These are phyloP conservation scores for Skeletonema menzelii DNA, from an alignment of 108 stramenopile species.

Conservation along the genomic window DNA sequence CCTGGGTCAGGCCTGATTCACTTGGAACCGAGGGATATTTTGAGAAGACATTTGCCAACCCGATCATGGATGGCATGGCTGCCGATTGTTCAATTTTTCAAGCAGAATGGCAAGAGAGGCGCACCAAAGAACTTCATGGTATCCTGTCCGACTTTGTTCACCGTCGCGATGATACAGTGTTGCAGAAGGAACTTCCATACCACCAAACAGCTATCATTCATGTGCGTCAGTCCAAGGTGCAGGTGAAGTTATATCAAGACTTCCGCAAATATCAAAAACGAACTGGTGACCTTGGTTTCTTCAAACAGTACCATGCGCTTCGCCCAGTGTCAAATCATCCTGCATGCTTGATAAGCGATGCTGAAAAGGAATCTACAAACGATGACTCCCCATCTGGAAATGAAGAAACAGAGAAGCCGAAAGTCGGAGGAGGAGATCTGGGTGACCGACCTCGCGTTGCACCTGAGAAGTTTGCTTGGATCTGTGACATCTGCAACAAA, in stretches of 20 bases:
- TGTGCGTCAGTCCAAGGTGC: slow-evolving; percentile 63
- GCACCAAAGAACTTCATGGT: slow-evolving; percentile 33
- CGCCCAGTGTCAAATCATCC: slow-evolving; percentile 74
- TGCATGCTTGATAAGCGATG: slow-evolving; percentile 22
- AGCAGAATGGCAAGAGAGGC: slow-evolving; percentile 29
- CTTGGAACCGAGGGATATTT: slow-evolving; percentile 54
- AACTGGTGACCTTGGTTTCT: slow-evolving; percentile 46
- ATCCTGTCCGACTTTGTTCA: slow-evolving; percentile 57
- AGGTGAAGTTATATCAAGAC: slow-evolving; percentile 54
- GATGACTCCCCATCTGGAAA: neutral
- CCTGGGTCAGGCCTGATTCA: slow-evolving; percentile 58
- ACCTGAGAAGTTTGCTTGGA: slow-evolving; percentile 40
- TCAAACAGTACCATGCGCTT: slow-evolving; percentile 49
- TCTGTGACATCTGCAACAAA: slow-evolving; percentile 34
- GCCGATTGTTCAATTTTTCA: slow-evolving; percentile 37
- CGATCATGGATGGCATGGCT: slow-evolving; percentile 62
- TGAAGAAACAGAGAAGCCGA: neutral
- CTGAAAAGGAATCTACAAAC: slow-evolving; percentile 1
- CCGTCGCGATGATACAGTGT: slow-evolving; percentile 52
- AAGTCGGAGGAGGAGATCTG: neutral
- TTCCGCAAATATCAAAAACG: slow-evolving; percentile 38
- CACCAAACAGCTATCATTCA: slow-evolving; percentile 66
- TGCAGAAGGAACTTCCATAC: slow-evolving; percentile 57
- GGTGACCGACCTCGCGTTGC: slow-evolving; percentile 10
- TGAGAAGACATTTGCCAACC: slow-evolving; percentile 43